Evolutionary conservation across 78 protist species (phyloP), one percentile per base, ranked within the genome.

Genomic region (Dictyostelium intermedium): DNA sequence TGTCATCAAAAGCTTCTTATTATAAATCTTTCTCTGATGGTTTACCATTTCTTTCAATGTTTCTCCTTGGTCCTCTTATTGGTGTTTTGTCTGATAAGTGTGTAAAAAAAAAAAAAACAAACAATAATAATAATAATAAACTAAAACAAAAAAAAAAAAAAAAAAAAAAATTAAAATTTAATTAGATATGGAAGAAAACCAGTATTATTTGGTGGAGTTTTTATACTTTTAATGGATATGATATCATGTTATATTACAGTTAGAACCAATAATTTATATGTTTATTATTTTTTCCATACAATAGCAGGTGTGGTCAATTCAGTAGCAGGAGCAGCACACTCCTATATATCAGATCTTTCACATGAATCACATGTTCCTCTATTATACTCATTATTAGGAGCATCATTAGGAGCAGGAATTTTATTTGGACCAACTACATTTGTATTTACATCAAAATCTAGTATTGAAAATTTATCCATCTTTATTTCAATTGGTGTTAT

Each of bases 11-110:
- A 23, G 92, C 92, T 39, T 20, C 84, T 0, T 13, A 50, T 18
- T 76, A 41, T 6, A 72, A 85, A 25, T 53, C 78, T 3, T 50
- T 85, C 56, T 18, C 56, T 66, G 92, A 85, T 30, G 78, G 83
- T 5, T n/a, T 76, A 0, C 92, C 92, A n/a, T 85, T 56, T 56
- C 18, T 76, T 5, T 7, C 76, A 23, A 56, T 47, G 50, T 85
- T 85, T 34, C 6, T 85, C 0, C 56, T 85, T 35, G 74, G 77
- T 25, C 91, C 91, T 16, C 5, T 85, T 10, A 27, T 73, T 34
- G 91, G 91, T 7, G 53, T 32, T 27, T 25, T 85, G 1, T 43
- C 83, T 2, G 91, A 85, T n/a, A 76, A 45, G 76, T 50, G 16
- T 50, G 61, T 45, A 45, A 45, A 45, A 45, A 9, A 45, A 45